Evolutionary conservation across 192 early-diverging fungal species (phyloP).

Genomic region (Mortierella antarctica): DNA sequence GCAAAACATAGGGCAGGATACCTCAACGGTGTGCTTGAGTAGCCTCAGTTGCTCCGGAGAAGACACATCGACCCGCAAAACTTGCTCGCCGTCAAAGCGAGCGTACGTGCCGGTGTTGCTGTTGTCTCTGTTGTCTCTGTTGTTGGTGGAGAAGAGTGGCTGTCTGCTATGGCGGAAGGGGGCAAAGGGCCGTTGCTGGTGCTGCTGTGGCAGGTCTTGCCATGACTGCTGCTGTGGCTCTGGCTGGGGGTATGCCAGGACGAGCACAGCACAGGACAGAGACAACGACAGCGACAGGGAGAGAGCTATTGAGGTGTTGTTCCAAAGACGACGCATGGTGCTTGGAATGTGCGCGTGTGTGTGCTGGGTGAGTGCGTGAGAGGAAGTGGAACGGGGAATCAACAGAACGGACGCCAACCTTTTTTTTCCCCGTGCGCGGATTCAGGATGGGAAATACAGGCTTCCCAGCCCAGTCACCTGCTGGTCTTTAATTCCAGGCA

Average conservation of each 20-base stretch:
- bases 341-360: neutral
- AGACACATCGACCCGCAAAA: conserved; percentile 33
- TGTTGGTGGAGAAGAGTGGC: neutral
- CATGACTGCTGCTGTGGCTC: neutral
- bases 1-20: neutral
- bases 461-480: too few species aligned
- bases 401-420: neutral
- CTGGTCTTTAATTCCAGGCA: too few species aligned
- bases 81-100: conserved; percentile 36
- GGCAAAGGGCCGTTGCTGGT: conserved; percentile 18
- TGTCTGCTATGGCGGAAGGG: neutral
- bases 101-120: conserved; percentile 12
- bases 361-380: neutral
- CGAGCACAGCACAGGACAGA: conserved; percentile 5
- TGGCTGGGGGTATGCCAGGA: conserved; percentile 19
- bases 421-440: too few species aligned
- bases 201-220: conserved; percentile 4
- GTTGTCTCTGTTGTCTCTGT: neutral
- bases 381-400: neutral
- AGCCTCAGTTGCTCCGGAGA: conserved; percentile 21
- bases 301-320: conserved; percentile 19
- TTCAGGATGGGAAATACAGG: too few species aligned
- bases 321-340: conserved; percentile 18
- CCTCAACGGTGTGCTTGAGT: conserved; percentile 31
- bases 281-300: neutral